Evolutionary conservation across 1,284 basidiomycete species (phyloP).

Genomic region (Pisolithus thermaeus): DNA sequence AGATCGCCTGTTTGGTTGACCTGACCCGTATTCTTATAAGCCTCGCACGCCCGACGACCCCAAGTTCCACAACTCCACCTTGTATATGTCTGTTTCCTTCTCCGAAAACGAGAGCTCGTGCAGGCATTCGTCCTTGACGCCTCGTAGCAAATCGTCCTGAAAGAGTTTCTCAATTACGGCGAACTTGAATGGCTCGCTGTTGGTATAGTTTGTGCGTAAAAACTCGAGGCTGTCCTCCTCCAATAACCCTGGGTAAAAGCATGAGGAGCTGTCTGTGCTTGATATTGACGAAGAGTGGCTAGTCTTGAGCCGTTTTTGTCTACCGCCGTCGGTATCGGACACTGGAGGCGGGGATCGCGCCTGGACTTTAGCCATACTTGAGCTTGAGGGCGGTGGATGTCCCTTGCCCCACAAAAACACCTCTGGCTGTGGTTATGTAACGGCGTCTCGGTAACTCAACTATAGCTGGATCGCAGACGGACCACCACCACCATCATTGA

Average conservation of each 20-base stretch:
- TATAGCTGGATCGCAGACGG: no score
- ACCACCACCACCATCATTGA: no score
- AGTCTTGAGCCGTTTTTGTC: constrained; percentile 20
- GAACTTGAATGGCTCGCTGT: constrained; percentile 78
- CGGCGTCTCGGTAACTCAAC: no score
- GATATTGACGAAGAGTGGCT: constrained; percentile 11
- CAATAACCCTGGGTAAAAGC: constrained; percentile 42
- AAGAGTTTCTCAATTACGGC: constrained; percentile 80
- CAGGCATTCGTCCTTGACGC: constrained; percentile 79
- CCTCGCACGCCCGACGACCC: no score
- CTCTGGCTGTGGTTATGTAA: no score
- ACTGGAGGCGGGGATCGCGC: constrained; percentile 21
- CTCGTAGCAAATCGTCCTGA: constrained; percentile 73
- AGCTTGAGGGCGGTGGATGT: background rate
- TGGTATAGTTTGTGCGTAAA: constrained; percentile 52
- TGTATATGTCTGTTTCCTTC: constrained; percentile 99
- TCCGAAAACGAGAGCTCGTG: constrained; percentile 87
- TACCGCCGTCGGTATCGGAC: constrained; percentile 10
- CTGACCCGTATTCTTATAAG: constrained; percentile 34
- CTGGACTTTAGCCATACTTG: constrained; percentile 24
- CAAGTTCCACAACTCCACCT: constrained; percentile 43
- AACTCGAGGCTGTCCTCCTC: constrained; percentile 48
- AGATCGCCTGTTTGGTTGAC: constrained; percentile 98
- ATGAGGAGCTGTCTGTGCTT: constrained; percentile 4
- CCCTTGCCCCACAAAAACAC: background rate